phyloP scores from a whole-genome alignment of 2,329 filamentous ascomycete genomes.

The Neofusicoccum laricinum region DNA sequence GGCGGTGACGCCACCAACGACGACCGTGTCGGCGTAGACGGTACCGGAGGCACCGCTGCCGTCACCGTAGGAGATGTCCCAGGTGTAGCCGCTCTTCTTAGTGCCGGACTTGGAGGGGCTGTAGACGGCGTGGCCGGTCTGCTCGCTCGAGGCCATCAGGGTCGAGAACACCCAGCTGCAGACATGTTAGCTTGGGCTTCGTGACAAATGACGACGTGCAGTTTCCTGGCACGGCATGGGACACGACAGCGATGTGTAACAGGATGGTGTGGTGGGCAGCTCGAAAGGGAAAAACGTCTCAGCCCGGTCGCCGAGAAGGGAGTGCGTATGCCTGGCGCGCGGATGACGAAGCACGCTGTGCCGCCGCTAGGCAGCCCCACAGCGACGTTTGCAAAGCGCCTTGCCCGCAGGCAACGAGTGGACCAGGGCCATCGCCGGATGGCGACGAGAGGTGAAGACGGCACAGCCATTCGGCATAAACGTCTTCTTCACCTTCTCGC shows the following conservation, averaged over 20 bases:
- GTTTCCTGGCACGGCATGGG: neutral
- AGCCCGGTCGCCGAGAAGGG: neutral
- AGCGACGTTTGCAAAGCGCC: neutral
- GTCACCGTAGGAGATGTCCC: conserved; percentile 66
- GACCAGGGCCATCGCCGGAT: neutral
- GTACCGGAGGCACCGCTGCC: conserved; percentile 62
- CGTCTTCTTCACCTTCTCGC: neutral
- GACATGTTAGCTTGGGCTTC: neutral
- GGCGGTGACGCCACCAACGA: conserved; percentile 59
- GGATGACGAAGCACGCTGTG: neutral
- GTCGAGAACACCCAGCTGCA: conserved; percentile 62
- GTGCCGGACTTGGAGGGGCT: conserved; percentile 48
- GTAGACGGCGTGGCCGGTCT: conserved; percentile 59
- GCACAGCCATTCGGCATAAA: neutral
- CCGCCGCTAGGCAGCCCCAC: conserved; percentile 1
- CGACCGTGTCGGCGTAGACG: conserved; percentile 65
- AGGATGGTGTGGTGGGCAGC: neutral
- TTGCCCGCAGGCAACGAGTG: neutral
- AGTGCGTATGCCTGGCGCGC: neutral
- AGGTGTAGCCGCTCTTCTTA: conserved; percentile 49
- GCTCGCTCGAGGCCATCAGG: conserved; percentile 50
- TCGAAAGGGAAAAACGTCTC: neutral
- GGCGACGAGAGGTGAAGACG: neutral
- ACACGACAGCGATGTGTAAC: neutral
- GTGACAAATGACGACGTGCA: neutral